A percentile compares a stretch with the other conserved stretches of the same genome.
Conservation (phyloP, 306 rosid genomes). For the Hylodesmum podocarpum region DNA sequence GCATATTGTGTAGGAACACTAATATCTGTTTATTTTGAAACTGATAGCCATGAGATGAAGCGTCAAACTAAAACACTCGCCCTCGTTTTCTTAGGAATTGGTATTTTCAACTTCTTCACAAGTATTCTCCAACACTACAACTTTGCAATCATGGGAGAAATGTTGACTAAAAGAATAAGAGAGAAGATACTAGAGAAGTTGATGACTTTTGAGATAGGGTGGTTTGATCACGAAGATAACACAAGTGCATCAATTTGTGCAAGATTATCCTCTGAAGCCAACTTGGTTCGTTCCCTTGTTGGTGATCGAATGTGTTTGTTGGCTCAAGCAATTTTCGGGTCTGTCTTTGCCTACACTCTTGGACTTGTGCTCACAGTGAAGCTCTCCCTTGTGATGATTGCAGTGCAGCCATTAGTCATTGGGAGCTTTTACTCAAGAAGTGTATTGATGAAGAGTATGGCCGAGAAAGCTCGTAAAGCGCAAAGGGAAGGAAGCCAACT, state of each 20-base stretch:
- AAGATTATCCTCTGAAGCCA: slow-evolving; percentile 77
- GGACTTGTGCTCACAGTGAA: slow-evolving; percentile 80
- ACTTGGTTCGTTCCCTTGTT: slow-evolving; percentile 81
- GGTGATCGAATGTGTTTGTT: slow-evolving; percentile 77
- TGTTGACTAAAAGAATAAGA: slow-evolving; percentile 73
- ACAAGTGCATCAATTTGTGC: slow-evolving; percentile 91
- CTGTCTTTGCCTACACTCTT: slow-evolving; percentile 62
- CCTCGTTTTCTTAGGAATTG: slow-evolving; percentile 68
- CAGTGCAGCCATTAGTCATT: slow-evolving; percentile 83
- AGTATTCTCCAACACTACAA: slow-evolving; percentile 78
- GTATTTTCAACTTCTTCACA: slow-evolving; percentile 72
- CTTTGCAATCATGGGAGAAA: slow-evolving; percentile 85
- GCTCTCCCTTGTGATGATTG: slow-evolving; percentile 86
- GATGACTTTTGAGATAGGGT: slow-evolving; percentile 84
- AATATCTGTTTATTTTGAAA: slow-evolving; percentile 63
- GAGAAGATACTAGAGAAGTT: slow-evolving; percentile 67
- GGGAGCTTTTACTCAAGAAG: slow-evolving; percentile 87
- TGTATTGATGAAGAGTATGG: slow-evolving; percentile 79
- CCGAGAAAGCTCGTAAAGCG: slow-evolving; percentile 68
- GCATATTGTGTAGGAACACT: slow-evolving; percentile 80
- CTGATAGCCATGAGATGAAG: slow-evolving; percentile 48
- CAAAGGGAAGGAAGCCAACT: slow-evolving; percentile 87
- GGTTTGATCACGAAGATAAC: slow-evolving; percentile 87
- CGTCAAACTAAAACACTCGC: slow-evolving; percentile 60
- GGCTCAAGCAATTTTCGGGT: slow-evolving; percentile 76